Evolutionary conservation across 768 basidiomycete species (phyloP), one percentile per base, ranked within the genome.

Genomic region (Pulveroboletus ravenelii): DNA sequence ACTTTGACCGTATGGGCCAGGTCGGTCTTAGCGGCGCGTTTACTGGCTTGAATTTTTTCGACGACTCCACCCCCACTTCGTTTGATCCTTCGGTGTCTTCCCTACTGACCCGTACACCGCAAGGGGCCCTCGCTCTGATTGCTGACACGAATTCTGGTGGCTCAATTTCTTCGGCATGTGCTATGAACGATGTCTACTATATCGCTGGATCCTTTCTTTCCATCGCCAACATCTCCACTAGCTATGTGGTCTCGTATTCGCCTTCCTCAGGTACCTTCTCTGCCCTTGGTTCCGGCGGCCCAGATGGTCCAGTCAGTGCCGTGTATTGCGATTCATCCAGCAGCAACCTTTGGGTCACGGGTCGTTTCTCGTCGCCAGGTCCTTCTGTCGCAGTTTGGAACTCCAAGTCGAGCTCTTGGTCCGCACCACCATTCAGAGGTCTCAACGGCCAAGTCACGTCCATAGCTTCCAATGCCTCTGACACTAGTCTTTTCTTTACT

Each of bases 21-120:
- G 93, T 97, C 44, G 93, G 84, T 50, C 76, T 97, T 37, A 84
- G 85, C 25, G 95, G 95, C 50, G 77, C 88, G 31, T 99, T 97
- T 64, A 79, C 87, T 20, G 95, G 93, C 40, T 74, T 99, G 54
- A 87, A 86, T 63, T 62, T 93, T 51, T 85, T 87, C 75, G 72
- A 81, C 62, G 79, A 72, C 53, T 79, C 72, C 51, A 67, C 80
- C 30, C 59, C 78, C 42, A 63, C 79, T 58, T 62, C 81, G 31
- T 85, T 87, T 66, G 84, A 93, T 68, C 74, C 89, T 25, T 74
- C 84, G 2, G 77, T 81, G 41, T 80, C 89, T 13, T 85, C 90
- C 36, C 73, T 92, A 41, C 74, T 91, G 54, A 77, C 81, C 36
- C 85, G 85, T 53, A 72, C 78, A 17, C 51, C 73, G 14, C 77